These are phyloP conservation scores for Suillus paluster DNA, from an alignment of 768 basidiomycete species.

Conservation along the genomic window DNA sequence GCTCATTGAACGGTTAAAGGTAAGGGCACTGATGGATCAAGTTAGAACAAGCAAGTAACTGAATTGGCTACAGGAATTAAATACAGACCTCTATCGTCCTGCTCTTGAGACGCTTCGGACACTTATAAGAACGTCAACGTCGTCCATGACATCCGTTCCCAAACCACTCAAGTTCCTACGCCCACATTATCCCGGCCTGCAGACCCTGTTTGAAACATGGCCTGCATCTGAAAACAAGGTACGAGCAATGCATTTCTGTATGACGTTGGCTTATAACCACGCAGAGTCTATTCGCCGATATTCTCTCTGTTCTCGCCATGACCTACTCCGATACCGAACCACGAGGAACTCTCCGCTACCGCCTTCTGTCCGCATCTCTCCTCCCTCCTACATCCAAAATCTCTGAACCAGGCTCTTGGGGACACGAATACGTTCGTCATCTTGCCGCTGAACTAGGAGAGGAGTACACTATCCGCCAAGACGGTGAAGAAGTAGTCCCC, in stretches of 20 bases:
- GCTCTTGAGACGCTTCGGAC: constrained; percentile 94
- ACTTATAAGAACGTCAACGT: constrained; percentile 94
- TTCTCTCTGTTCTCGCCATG: constrained; percentile 98
- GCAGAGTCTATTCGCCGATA: constrained; percentile 94
- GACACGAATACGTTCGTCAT: constrained; percentile 98
- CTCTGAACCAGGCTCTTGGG: constrained; percentile 95
- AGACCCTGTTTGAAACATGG: constrained; percentile 85
- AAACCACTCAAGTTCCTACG: constrained; percentile 98
- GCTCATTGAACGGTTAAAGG: constrained; percentile 93
- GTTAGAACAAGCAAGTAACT: constrained; percentile 10
- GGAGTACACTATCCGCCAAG: constrained; percentile 79
- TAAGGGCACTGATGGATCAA: constrained; percentile 39
- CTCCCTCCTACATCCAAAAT: constrained; percentile 68
- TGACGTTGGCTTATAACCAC: constrained; percentile 5
- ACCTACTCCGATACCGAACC: constrained; percentile 98
- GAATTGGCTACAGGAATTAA: constrained; percentile 70
- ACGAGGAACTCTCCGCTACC: constrained; percentile 93
- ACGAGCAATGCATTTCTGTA: constrained; percentile 2
- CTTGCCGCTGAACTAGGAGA: constrained; percentile 96
- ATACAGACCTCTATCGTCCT: constrained; percentile 82
- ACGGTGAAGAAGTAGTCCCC: constrained; percentile 44
- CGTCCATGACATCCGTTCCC: constrained; percentile 98
- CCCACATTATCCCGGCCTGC: constrained; percentile 88
- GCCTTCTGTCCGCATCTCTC: constrained; percentile 78
- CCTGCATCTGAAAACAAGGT: constrained; percentile 79